A percentile compares a stretch with the other conserved stretches of the same genome.
These are phyloP conservation scores for Spinellus fusiger DNA, from an alignment of 192 early-diverging fungal genomes.

Conservation along the genomic window DNA sequence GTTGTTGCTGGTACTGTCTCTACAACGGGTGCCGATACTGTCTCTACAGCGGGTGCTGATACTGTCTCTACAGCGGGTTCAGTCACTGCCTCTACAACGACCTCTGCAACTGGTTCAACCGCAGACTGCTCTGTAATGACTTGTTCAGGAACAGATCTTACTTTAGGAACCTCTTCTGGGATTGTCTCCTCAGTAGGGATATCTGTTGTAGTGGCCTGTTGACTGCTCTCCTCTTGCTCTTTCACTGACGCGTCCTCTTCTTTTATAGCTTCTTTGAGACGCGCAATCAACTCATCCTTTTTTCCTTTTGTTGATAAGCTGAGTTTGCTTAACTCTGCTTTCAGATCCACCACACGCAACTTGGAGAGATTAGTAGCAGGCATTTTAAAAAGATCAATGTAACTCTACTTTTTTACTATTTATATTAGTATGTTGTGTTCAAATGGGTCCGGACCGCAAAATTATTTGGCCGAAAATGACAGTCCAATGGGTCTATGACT, in stretches of 20 bases:
- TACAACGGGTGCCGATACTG: neutral
- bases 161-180: neutral
- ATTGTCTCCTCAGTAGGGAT: too few species aligned
- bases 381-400: neutral
- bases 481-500: too few species aligned
- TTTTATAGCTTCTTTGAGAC: constrained; percentile 49
- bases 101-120: neutral
- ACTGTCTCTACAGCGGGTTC: neutral
- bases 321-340: constrained; percentile 46
- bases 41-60: neutral
- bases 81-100: neutral
- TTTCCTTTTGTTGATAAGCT: constrained; percentile 52
- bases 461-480: too few species aligned
- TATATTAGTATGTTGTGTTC: too few species aligned
- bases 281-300: constrained; percentile 58
- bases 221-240: neutral
- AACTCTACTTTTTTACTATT: neutral
- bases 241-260: neutral
- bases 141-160: neutral
- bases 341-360: constrained; percentile 25
- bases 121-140: neutral
- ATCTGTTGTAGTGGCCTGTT: neutral
- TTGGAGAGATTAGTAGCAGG: constrained; percentile 13
- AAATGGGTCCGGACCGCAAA: too few species aligned
- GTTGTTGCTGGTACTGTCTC: neutral